Conservation (phyloP, 345 rosid species). For the Euphorbia tirucalli region DNA sequence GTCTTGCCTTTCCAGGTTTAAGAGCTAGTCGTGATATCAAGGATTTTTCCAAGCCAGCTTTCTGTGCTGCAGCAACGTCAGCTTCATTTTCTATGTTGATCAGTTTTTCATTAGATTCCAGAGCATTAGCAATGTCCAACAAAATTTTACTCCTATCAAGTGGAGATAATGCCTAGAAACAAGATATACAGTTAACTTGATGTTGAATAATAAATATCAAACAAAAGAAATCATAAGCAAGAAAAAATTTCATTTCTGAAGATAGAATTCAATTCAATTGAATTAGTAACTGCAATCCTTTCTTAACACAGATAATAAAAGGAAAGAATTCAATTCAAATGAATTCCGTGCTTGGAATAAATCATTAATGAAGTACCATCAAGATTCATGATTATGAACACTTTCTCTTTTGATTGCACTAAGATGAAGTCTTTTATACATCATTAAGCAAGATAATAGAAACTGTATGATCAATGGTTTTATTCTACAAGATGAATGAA, state of each 20-base stretch:
- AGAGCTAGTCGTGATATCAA: conserved; percentile 75
- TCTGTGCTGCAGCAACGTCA: conserved; percentile 76
- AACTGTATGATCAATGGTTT: too few relatives aligned
- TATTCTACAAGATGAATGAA: too few relatives aligned
- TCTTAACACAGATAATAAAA: too few relatives aligned
- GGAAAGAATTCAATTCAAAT: too few relatives aligned
- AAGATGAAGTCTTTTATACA: too few relatives aligned
- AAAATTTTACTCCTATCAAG: conserved; percentile 70
- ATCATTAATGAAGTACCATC: too few relatives aligned
- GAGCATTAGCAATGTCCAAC: conserved; percentile 75
- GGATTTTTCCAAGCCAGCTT: conserved; percentile 71
- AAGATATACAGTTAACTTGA: conserved; percentile 20
- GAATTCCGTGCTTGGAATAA: too few relatives aligned
- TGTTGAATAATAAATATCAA: conserved; percentile 7
- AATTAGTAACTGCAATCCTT: background rate
- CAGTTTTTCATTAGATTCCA: conserved; percentile 68
- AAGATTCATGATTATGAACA: too few relatives aligned
- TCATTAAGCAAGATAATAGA: too few relatives aligned
- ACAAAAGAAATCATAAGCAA: too few relatives aligned
- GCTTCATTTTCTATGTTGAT: conserved; percentile 71
- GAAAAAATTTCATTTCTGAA: too few relatives aligned
- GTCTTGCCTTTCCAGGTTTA: conserved; percentile 83
- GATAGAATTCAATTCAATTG: background rate
- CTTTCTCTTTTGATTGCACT: too few relatives aligned
- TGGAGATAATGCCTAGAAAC: conserved; percentile 61